phyloP scores from a whole-genome alignment of 2,329 filamentous ascomycete species.

The Clonostachys sp. region DNA sequence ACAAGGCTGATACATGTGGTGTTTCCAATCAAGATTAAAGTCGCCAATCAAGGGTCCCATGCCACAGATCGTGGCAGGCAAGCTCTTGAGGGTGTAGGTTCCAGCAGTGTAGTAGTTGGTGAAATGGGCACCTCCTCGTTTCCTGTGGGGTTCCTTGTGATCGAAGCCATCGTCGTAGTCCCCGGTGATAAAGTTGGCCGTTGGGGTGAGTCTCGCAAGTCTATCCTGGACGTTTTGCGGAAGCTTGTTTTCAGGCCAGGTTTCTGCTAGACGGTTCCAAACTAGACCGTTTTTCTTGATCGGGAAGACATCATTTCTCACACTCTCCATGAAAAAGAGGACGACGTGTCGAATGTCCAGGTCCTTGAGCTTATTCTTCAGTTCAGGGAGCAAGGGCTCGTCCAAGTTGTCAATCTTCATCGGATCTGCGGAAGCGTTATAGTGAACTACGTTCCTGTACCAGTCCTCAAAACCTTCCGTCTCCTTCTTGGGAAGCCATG shows the following conservation, averaged over 20 bases:
- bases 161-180: slow-evolving; percentile 6
- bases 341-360: slow-evolving; percentile 28
- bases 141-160: background rate
- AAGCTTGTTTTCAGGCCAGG: slow-evolving; percentile 11
- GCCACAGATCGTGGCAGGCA: slow-evolving; percentile 24
- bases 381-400: slow-evolving; percentile 10
- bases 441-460: slow-evolving; percentile 4
- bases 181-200: slow-evolving; percentile 13
- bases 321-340: slow-evolving; percentile 25
- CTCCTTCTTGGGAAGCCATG: background rate
- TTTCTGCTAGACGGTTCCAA: slow-evolving; percentile 14
- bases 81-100: slow-evolving; percentile 27
- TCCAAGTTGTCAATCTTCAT: slow-evolving; percentile 23
- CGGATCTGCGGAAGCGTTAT: slow-evolving; percentile 20
- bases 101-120: slow-evolving; percentile 22
- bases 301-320: slow-evolving; percentile 22
- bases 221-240: slow-evolving; percentile 13
- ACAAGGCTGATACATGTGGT: slow-evolving; percentile 30
- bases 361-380: slow-evolving; percentile 5
- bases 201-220: slow-evolving; percentile 13
- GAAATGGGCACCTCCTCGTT: slow-evolving; percentile 22
- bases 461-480: background rate
- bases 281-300: slow-evolving; percentile 18
- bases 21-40: slow-evolving; percentile 24
- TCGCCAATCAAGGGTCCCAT: slow-evolving; percentile 24